These are phyloP conservation scores for Heliosperma pusillum DNA, from an alignment of 148 eudicot genomes.

Conservation along the genomic window DNA sequence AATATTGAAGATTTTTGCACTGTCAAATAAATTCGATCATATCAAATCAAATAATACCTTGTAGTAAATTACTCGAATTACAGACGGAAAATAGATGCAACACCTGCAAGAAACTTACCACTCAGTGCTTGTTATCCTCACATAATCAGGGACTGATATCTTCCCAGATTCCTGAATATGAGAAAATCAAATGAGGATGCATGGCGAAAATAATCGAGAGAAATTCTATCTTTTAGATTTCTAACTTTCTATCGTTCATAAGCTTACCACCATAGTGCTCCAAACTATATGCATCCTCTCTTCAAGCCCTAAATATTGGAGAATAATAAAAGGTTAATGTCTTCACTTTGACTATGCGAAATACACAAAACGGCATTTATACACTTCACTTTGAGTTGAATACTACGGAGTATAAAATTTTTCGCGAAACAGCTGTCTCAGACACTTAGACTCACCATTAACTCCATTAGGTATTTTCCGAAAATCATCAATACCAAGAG, in stretches of 20 bases:
- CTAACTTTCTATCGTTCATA: background rate
- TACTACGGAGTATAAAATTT: no score
- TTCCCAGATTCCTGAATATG: constrained; percentile 74
- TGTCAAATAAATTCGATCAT: constrained; percentile 21
- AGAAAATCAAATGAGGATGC: constrained; percentile 8
- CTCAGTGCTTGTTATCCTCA: constrained; percentile 92
- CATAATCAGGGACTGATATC: constrained; percentile 81
- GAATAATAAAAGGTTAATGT: background rate
- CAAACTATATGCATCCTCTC: constrained; percentile 97
- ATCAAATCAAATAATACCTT: constrained; percentile 10
- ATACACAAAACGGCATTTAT: background rate
- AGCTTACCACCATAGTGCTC: constrained; percentile 93
- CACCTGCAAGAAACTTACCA: constrained; percentile 42
- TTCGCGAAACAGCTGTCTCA: no score
- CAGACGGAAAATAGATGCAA: background rate
- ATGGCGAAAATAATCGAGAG: background rate
- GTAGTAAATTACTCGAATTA: background rate
- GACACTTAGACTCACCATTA: constrained; percentile 49
- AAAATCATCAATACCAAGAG: constrained; percentile 80
- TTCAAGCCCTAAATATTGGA: constrained; percentile 60
- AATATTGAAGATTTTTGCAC: constrained; percentile 86
- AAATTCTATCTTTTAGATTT: background rate
- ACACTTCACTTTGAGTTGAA: no score
- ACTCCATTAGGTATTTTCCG: constrained; percentile 97
- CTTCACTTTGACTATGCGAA: background rate